phyloP scores from a whole-genome alignment of 2,329 filamentous ascomycete genomes.

The Fusarium sp. region DNA sequence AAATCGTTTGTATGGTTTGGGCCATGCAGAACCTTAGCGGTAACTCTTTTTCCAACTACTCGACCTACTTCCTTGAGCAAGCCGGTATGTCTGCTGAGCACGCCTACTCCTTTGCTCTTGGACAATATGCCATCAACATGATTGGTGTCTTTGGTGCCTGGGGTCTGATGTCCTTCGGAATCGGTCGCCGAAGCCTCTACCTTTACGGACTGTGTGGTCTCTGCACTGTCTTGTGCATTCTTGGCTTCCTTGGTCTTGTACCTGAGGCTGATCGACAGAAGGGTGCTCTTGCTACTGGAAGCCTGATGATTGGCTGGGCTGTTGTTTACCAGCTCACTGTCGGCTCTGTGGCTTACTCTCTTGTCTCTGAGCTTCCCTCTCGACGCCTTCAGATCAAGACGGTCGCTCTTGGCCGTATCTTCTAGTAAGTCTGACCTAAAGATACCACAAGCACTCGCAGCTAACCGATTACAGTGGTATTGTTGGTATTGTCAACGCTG shows the following conservation, averaged over 20 bases:
- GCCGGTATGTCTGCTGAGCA: slow-evolving; percentile 63
- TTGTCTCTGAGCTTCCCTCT: slow-evolving; percentile 86
- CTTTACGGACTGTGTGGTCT: slow-evolving; percentile 78
- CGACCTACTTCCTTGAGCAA: slow-evolving; percentile 69
- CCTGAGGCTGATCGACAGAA: slow-evolving; percentile 65
- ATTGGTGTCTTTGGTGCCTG: slow-evolving; percentile 83
- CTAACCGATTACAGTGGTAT: slow-evolving; percentile 65
- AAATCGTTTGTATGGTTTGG: slow-evolving; percentile 71
- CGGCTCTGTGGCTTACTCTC: slow-evolving; percentile 88
- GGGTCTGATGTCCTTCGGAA: slow-evolving; percentile 77
- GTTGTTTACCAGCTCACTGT: slow-evolving; percentile 87
- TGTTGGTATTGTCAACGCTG: slow-evolving; percentile 81
- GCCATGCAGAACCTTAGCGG: slow-evolving; percentile 71
- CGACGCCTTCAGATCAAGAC: slow-evolving; percentile 90
- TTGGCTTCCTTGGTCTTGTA: slow-evolving; percentile 85
- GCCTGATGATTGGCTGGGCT: slow-evolving; percentile 85
- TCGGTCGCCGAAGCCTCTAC: slow-evolving; percentile 81
- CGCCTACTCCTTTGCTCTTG: slow-evolving; percentile 66
- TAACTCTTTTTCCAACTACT: slow-evolving; percentile 72
- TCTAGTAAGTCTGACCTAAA: slow-evolving; percentile 62
- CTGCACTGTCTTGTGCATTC: slow-evolving; percentile 80
- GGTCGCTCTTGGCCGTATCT: slow-evolving; percentile 82
- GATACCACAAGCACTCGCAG: neutral
- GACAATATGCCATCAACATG: slow-evolving; percentile 77
- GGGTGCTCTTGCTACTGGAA: slow-evolving; percentile 78